Evolutionary conservation across 1,284 basidiomycete genomes (phyloP), one percentile per base, ranked within the genome.

Genomic region (Laetiporus sulphureus): DNA sequence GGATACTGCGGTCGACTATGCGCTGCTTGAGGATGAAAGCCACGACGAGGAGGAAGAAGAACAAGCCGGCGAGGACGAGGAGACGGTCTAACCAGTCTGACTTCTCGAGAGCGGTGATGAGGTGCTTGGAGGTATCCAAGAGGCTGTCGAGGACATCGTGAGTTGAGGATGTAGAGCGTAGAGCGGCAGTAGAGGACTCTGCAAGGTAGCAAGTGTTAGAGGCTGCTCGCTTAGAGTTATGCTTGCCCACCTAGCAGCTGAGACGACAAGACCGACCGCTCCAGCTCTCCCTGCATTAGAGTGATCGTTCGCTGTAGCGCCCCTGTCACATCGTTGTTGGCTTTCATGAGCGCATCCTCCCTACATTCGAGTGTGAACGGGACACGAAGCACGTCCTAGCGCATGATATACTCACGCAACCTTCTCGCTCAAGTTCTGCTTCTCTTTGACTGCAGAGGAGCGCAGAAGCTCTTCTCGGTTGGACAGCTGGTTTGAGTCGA

Each of bases 61-160:
- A 56, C 23, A 96, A 76, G 0, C 79, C 88, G 4, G 79, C 72
- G 42, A 89, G 64, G 50, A 97, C 83, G 48, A 95, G 67, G 25
- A 93, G 61, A 5, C 91, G 83, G 67, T 97, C 92, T n/a, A 93
- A 69, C 79, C 88, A 85, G 68, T 96, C 91, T 5, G 91, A 80
- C 46, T 83, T 82, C 63, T 94, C 86, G 33, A 97, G 79, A 0
- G 83, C 80, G 13, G 83, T 86, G 50, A 96, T 82, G 46, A 96
- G 77, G 29, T 83, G 74, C 55, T 86, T 83, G 1, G 91, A 93
- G 20, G 86, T 80, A 38, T 71, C 68, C 58, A 96, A 78, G 42
- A 96, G 64, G 38, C 73, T 71, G 27, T 74, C 75, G 50, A 96
- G 82, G 11, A 72, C 73, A 56, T 91, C 84, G 56, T 96, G 91